A percentile compares a stretch with the other conserved stretches of the same genome.
These are phyloP conservation scores for Nicotiana tabacum DNA, from an alignment of 257 asterid species.

Conservation along the genomic window DNA sequence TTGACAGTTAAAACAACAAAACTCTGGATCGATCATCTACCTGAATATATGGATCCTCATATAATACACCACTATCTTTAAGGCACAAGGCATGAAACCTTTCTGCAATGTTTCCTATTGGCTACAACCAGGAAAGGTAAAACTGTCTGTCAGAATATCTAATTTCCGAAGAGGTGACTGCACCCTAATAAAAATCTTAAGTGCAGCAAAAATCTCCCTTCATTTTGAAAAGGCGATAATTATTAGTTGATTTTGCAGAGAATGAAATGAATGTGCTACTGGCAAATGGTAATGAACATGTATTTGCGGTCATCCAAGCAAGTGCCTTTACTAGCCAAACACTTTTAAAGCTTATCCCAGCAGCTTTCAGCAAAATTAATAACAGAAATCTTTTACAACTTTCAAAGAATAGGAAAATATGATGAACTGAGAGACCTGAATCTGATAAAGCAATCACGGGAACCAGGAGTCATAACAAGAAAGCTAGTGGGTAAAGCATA, in stretches of 20 bases:
- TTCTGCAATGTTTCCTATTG: slow-evolving; percentile 78
- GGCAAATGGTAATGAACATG: not conserved
- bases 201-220: not conserved
- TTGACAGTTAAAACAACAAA: not conserved
- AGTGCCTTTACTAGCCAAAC: not conserved
- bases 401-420: not conserved
- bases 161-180: not conserved
- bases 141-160: slow-evolving; percentile 17
- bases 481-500: not conserved
- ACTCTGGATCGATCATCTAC: slow-evolving; percentile 28
- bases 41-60: slow-evolving; percentile 93
- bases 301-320: not conserved
- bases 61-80: slow-evolving; percentile 91
- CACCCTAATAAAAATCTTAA: not conserved
- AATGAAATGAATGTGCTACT: not conserved
- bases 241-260: not conserved
- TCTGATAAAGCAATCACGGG: too few relatives aligned
- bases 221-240: not conserved
- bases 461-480: not conserved
- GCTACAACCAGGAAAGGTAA: slow-evolving; percentile 47
- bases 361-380: slow-evolving; percentile 1
- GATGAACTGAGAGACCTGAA: slow-evolving; percentile 4
- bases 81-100: slow-evolving; percentile 73
- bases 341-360: slow-evolving; percentile 5
- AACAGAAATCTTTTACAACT: not conserved